Conservation (phyloP, 225 moss, liverwort and hornwort genomes). For the Sphagnum contortum region DNA sequence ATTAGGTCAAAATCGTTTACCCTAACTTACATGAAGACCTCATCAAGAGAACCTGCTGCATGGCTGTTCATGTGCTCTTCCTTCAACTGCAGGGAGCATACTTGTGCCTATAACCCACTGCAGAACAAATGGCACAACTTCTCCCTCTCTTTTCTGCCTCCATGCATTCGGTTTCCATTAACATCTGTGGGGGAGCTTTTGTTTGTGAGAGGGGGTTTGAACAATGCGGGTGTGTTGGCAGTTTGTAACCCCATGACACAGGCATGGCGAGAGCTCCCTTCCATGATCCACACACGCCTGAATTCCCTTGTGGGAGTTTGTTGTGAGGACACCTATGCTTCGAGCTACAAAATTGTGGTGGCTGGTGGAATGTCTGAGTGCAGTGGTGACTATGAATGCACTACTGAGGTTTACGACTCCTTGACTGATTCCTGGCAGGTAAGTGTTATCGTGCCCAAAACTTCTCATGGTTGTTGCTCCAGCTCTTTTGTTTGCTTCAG, state of each 20-base stretch:
- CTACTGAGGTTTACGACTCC: conserved; percentile 51
- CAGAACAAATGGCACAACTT: conserved; percentile 47
- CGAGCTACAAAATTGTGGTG: conserved; percentile 46
- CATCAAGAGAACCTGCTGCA: conserved; percentile 20
- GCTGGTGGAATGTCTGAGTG: conserved; percentile 35
- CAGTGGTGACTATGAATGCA: conserved; percentile 42
- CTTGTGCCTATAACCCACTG: conserved; percentile 48
- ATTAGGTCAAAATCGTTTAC: conserved; percentile 37
- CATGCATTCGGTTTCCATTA: conserved; percentile 38
- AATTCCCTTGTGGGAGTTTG: conserved; percentile 39
- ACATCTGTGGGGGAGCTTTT: conserved; percentile 33
- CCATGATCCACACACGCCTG: conserved; percentile 43
- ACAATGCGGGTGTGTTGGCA: conserved; percentile 38
- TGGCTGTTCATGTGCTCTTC: conserved; percentile 64
- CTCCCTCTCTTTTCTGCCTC: conserved; percentile 41
- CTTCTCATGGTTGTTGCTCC: too few relatives aligned
- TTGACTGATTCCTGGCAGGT: conserved; percentile 48
- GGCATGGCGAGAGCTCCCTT: conserved; percentile 49
- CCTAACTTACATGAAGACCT: conserved; percentile 26
- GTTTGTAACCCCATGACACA: conserved; percentile 56
- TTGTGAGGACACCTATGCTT: conserved; percentile 24
- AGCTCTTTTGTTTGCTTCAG: too few relatives aligned
- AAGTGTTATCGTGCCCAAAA: background rate
- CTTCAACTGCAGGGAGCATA: conserved; percentile 54
- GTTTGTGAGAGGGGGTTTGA: conserved; percentile 39